Conservation (phyloP, 768 basidiomycete species). For the Leccinum barrowsii region DNA sequence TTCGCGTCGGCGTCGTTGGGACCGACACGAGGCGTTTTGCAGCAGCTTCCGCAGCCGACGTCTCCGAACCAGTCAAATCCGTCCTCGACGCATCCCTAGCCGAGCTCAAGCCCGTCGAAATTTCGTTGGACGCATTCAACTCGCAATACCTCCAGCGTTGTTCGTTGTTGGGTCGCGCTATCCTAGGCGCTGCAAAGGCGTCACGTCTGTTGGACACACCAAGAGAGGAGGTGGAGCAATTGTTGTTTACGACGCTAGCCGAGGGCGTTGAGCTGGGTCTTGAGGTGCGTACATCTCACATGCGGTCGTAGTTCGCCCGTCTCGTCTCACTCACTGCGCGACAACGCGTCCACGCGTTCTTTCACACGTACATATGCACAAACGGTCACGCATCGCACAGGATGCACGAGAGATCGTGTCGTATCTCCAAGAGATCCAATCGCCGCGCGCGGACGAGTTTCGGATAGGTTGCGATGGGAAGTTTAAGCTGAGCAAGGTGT, state of each 20-base stretch:
- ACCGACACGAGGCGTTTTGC: background rate
- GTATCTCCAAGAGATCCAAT: slow-evolving; percentile 49
- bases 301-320: background rate
- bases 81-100: slow-evolving; percentile 47
- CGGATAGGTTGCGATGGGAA: slow-evolving; percentile 45
- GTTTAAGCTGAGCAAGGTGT: slow-evolving; percentile 64
- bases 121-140: slow-evolving; percentile 66
- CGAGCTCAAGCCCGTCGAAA: slow-evolving; percentile 51
- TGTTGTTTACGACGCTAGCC: slow-evolving; percentile 48
- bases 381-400: slow-evolving; percentile 34
- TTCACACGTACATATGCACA: background rate
- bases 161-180: slow-evolving; percentile 44
- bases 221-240: slow-evolving; percentile 56
- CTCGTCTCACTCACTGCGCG: background rate
- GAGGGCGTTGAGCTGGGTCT: slow-evolving; percentile 43
- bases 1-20: background rate
- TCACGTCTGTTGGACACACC: slow-evolving; percentile 44
- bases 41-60: slow-evolving; percentile 47
- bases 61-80: slow-evolving; percentile 45
- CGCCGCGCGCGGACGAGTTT: slow-evolving; percentile 60
- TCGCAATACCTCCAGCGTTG: slow-evolving; percentile 71
- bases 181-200: slow-evolving; percentile 65
- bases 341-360: background rate
- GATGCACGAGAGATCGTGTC: slow-evolving; percentile 45
- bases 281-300: slow-evolving; percentile 30